Percentiles rank a stretch among this genome's conserved stretches.
These are phyloP conservation scores for Phallus indusiatus DNA, from an alignment of 768 basidiomycete genomes.

Conservation along the genomic window DNA sequence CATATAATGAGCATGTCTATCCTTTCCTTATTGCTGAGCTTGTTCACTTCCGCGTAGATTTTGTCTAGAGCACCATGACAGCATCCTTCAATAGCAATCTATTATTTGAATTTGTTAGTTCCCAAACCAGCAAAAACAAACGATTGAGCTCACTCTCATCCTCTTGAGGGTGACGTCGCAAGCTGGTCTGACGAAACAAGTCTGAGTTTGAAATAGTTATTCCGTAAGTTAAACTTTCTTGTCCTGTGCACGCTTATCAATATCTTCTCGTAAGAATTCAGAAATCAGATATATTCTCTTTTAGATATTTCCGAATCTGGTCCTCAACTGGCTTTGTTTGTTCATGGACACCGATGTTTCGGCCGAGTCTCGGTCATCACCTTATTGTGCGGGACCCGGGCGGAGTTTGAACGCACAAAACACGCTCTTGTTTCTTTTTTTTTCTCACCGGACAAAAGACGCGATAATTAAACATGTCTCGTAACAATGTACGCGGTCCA, in stretches of 20 bases:
- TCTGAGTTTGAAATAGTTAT: neutral
- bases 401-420: no score
- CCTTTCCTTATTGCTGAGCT: slow-evolving; percentile 52
- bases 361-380: no score
- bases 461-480: slow-evolving; percentile 12
- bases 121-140: no score
- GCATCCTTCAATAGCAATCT: slow-evolving; percentile 92
- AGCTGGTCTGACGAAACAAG: neutral
- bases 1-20: slow-evolving; percentile 87
- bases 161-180: neutral
- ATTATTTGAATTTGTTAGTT: slow-evolving; percentile 19
- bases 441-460: neutral
- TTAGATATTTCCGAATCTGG: no score
- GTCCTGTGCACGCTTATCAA: no score
- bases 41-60: slow-evolving; percentile 65
- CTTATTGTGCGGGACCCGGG: no score
- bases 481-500: slow-evolving; percentile 67
- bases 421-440: neutral
- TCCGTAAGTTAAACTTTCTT: no score
- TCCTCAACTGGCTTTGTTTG: no score
- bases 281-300: no score
- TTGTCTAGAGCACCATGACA: slow-evolving; percentile 89
- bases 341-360: no score
- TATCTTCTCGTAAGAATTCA: no score
- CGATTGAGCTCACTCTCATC: neutral